Percentiles rank a stretch among this genome's conserved stretches.
Conservation (phyloP, 192 early-diverging fungal species). For the Funneliformis mosseae region DNA sequence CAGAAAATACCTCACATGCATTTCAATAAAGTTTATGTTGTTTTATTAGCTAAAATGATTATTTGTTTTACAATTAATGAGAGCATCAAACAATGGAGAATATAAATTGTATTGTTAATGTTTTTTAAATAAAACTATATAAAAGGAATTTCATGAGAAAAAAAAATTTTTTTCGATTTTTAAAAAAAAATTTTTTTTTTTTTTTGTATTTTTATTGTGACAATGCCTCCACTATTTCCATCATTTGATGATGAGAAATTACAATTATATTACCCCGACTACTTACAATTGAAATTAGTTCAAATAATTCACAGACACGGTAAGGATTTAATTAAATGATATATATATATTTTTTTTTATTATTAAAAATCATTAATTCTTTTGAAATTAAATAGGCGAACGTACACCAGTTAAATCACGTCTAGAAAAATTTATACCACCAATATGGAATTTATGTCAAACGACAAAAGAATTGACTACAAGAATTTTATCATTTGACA, state of each 20-base stretch:
- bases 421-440: conserved; percentile 36
- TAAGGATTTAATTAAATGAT: conserved; percentile 18
- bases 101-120: not conserved
- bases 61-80: no score
- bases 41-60: no score
- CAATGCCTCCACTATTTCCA: not conserved
- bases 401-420: conserved; percentile 45
- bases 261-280: not conserved
- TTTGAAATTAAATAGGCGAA: conserved; percentile 38
- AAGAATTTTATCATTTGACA: conserved; percentile 30
- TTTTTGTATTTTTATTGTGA: not conserved
- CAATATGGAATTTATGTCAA: conserved; percentile 45
- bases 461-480: conserved; percentile 37
- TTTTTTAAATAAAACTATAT: not conserved
- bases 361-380: not conserved
- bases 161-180: not conserved
- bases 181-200: not conserved
- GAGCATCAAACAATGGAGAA: not conserved
- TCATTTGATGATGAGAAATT: not conserved
- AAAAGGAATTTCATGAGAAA: not conserved
- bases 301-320: conserved; percentile 52
- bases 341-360: not conserved
- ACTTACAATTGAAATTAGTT: conserved; percentile 31
- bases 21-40: no score
- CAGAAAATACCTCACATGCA: no score